These are phyloP conservation scores for Verticillium klebahnii DNA, from an alignment of 2,329 filamentous ascomycete genomes.

Conservation along the genomic window DNA sequence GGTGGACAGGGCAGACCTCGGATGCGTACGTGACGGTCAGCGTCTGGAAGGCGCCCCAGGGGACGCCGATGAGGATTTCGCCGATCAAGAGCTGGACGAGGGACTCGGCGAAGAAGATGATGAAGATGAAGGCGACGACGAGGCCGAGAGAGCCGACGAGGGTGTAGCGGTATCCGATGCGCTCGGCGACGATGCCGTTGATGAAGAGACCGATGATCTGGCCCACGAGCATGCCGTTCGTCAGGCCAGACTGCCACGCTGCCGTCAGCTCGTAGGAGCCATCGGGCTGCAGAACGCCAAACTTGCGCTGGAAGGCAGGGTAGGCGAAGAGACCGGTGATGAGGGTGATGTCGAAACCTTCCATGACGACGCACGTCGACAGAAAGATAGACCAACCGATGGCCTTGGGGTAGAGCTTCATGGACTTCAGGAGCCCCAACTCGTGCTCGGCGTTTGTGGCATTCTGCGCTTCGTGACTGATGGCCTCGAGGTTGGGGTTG, in stretches of 20 bases:
- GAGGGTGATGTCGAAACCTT: conserved; percentile 18
- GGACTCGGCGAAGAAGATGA: conserved; percentile 40
- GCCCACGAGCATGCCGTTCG: conserved; percentile 42
- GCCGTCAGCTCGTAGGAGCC: conserved; percentile 40
- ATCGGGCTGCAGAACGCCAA: conserved; percentile 27
- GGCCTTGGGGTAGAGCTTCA: conserved; percentile 39
- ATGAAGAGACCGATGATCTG: conserved; percentile 45
- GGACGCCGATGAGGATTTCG: conserved; percentile 41
- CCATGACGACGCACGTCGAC: conserved; percentile 36
- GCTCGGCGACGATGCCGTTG: conserved; percentile 43
- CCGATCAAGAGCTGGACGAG: conserved; percentile 36
- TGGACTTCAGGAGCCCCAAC: conserved; percentile 29
- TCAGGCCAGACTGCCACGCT: conserved; percentile 47
- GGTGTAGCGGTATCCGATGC: conserved; percentile 41
- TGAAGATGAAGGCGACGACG: conserved; percentile 40
- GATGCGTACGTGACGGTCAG: conserved; percentile 43
- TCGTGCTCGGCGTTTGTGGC: conserved; percentile 34
- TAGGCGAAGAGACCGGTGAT: conserved; percentile 12
- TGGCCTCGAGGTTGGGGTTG: background rate
- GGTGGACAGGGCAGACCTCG: conserved; percentile 38
- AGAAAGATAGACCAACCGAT: conserved; percentile 37
- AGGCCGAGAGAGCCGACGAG: conserved; percentile 36
- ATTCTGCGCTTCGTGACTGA: conserved; percentile 22
- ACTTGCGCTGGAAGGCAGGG: conserved; percentile 29
- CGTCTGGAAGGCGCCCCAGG: conserved; percentile 43